Evolutionary conservation across 495 filamentous ascomycete genomes (phyloP).

Genomic region (Filosporella fistucella): DNA sequence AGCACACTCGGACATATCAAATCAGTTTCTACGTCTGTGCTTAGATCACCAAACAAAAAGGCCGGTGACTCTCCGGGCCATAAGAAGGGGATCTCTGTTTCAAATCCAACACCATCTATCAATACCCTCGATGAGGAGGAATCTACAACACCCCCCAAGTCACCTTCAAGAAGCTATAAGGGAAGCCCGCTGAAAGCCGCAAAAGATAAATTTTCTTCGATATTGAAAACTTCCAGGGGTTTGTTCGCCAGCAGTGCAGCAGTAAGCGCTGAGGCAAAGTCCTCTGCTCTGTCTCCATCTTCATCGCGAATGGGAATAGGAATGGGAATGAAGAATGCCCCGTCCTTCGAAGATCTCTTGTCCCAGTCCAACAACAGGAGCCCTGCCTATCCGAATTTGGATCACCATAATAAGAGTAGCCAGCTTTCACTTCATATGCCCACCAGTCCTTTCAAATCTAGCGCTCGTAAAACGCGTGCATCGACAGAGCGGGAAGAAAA

Average conservation of each 20-base stretch:
- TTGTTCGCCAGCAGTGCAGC: conserved; percentile 78
- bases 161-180: conserved; percentile 59
- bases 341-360: conserved; percentile 18
- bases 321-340: conserved; percentile 6
- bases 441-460: conserved; percentile 35
- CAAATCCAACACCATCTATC: conserved; percentile 45
- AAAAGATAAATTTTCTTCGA: conserved; percentile 82
- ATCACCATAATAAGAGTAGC: conserved; percentile 27
- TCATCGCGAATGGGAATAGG: conserved; percentile 7
- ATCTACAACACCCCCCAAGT: conserved; percentile 65
- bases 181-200: conserved; percentile 84
- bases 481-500: conserved; percentile 64
- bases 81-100: conserved; percentile 61
- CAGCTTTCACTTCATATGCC: conserved; percentile 26
- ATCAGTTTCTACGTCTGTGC: conserved; percentile 45
- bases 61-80: conserved; percentile 33
- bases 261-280: conserved; percentile 70
- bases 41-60: conserved; percentile 43
- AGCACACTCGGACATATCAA: conserved; percentile 41
- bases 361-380: conserved; percentile 23
- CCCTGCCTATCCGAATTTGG: conserved; percentile 38
- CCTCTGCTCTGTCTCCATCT: conserved; percentile 44
- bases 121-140: conserved; percentile 34
- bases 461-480: conserved; percentile 62
- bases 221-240: conserved; percentile 78